phyloP scores from a whole-genome alignment of 176 grass and related monocot genomes.

The Alopecurus myosuroides region DNA sequence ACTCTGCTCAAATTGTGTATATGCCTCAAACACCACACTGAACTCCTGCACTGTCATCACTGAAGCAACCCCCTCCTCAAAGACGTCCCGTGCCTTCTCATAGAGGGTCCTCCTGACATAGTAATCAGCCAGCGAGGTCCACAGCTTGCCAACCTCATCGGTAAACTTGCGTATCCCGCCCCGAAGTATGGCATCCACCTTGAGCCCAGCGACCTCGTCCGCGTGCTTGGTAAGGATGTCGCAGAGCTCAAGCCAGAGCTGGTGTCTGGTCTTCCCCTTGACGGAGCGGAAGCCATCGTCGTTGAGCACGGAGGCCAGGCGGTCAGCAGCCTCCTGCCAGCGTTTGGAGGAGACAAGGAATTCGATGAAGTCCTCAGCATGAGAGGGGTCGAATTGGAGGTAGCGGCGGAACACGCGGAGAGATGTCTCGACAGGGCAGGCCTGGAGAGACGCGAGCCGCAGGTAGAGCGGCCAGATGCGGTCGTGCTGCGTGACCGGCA shows the following conservation, averaged over 20 bases:
- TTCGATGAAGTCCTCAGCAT: conserved; percentile 77
- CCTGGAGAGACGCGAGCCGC: conserved; percentile 52
- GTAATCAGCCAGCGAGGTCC: conserved; percentile 79
- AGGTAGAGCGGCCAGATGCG: conserved; percentile 79
- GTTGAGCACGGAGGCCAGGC: conserved; percentile 64
- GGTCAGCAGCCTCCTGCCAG: conserved; percentile 75
- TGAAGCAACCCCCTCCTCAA: conserved; percentile 69
- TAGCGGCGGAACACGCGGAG: conserved; percentile 75
- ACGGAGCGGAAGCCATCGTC: conserved; percentile 70
- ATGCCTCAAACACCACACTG: conserved; percentile 81
- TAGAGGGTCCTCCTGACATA: conserved; percentile 66
- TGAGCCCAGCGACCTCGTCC: conserved; percentile 63
- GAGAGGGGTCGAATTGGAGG: conserved; percentile 79
- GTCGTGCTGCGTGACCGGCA: conserved; percentile 85
- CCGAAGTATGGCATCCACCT: conserved; percentile 70
- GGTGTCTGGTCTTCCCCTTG: conserved; percentile 74
- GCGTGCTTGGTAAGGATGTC: conserved; percentile 79
- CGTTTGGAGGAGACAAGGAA: conserved; percentile 50
- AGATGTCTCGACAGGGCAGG: conserved; percentile 75
- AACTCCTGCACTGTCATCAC: conserved; percentile 77
- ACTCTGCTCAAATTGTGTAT: conserved; percentile 80
- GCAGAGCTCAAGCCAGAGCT: conserved; percentile 86
- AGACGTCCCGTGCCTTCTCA: conserved; percentile 70
- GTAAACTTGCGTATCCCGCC: conserved; percentile 76
- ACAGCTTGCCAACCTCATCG: conserved; percentile 70